Evolutionary conservation across 2,329 filamentous ascomycete genomes (phyloP), one percentile per base, ranked within the genome.

Genomic region (Fusarium albosuccineum): DNA sequence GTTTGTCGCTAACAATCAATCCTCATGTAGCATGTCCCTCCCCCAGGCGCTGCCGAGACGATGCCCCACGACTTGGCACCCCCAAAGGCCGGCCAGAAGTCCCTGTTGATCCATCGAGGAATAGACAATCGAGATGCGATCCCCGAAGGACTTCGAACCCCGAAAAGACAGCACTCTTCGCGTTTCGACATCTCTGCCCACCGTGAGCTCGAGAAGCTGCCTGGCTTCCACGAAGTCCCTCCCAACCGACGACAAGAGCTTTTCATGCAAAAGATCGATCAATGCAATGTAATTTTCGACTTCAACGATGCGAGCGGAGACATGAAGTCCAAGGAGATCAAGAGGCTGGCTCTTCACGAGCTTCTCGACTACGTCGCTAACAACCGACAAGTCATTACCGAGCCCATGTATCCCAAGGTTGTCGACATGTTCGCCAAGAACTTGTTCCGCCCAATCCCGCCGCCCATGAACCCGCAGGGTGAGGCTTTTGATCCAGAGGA

Each of bases 261-360:
- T 16, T 99, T 99, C 82, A 97, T 99, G 94, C 94, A 98, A 78
- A 99, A 99, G 86, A 96, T 99, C 73, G 96, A 98, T 75, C 96
- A 99, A 79, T 99, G 96, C 85, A 99, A 99, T 78, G 97, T 99
- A 83, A 99, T 99, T 75, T 99, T 99, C 77, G 96, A 99, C 82
- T 99, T 99, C 83, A 99, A 98, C 78, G 96, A 99, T 80, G 93
- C 95, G 49, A 97, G 93, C 70, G 94, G 91, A 71, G 96, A 99
- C 78, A 98, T 99, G 94, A 99, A 99, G 81, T 97, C 95, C 48
- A 99, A 99, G 83, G 96, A 99, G 82, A 98, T 99, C 86, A 99
- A 99, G 85, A 89, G 96, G 75, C 84, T 99, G 71, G 96, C 96
- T 41, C 86, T 99, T 44, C 96, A 99, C 78, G 96, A 99, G 79